Percentiles rank a stretch among this genome's conserved stretches.
Conservation (phyloP, 768 basidiomycete genomes). For the Lentinula edodes region DNA sequence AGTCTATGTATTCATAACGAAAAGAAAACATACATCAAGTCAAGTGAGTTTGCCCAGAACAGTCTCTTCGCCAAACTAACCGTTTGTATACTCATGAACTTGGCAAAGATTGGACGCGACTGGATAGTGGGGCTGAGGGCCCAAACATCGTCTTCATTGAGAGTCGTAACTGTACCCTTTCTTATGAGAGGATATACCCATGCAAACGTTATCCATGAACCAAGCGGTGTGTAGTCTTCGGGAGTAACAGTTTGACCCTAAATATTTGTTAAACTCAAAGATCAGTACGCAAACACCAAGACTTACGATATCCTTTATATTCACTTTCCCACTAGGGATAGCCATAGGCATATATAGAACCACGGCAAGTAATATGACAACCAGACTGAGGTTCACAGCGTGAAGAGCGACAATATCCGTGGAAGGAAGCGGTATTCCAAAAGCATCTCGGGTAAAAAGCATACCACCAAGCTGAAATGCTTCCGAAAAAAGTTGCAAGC, state of each 20-base stretch:
- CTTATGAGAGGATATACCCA: conserved; percentile 68
- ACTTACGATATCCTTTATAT: conserved; percentile 58
- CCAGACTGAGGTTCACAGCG: conserved; percentile 37
- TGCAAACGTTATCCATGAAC: conserved; percentile 64
- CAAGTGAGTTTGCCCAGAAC: conserved; percentile 40
- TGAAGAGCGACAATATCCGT: conserved; percentile 20
- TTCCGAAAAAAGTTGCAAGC: conserved; percentile 38
- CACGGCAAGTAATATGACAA: conserved; percentile 37
- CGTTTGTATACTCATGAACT: conserved; percentile 34
- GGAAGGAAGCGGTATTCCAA: conserved; percentile 36
- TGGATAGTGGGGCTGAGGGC: conserved; percentile 61
- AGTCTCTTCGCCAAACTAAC: conserved; percentile 37
- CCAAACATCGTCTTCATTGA: conserved; percentile 73
- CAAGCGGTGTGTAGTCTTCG: conserved; percentile 72
- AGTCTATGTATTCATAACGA: neutral
- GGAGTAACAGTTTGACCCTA: conserved; percentile 56
- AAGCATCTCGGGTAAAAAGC: conserved; percentile 44
- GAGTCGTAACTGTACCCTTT: conserved; percentile 46
- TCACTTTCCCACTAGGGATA: conserved; percentile 49
- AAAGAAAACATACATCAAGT: conserved; percentile 32
- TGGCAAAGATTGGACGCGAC: conserved; percentile 58
- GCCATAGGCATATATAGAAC: conserved; percentile 60
- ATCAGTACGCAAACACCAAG: neutral
- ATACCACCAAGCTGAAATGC: conserved; percentile 48
- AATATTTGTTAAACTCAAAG: neutral